Percentiles rank a stretch among this genome's conserved stretches.
phyloP scores from a whole-genome alignment of 1,284 basidiomycete genomes.

The Microbotryum intermedium region DNA sequence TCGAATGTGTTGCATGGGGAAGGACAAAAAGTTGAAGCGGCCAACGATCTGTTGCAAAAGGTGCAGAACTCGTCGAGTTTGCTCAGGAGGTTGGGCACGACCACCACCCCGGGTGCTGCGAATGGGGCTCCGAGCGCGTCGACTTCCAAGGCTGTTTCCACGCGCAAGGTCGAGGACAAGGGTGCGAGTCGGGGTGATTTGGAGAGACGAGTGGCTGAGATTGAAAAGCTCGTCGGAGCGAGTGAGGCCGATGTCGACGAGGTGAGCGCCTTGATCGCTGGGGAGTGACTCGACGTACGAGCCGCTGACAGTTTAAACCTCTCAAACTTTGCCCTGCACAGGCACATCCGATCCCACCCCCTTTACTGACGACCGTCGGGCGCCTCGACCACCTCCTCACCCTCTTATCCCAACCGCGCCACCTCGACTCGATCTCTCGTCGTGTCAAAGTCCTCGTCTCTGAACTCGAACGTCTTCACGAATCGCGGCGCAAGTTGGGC shows the following conservation, averaged over 20 bases:
- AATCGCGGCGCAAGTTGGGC: conserved; percentile 42
- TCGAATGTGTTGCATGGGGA: conserved; percentile 8
- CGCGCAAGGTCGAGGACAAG: neutral
- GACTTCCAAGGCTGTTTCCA: neutral
- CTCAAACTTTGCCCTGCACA: neutral
- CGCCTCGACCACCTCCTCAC: conserved; percentile 77
- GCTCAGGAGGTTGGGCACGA: conserved; percentile 5
- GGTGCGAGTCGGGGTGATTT: conserved; percentile 5
- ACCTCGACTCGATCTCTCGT: conserved; percentile 91
- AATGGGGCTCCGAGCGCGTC: neutral
- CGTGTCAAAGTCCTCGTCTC: conserved; percentile 85
- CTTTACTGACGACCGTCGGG: conserved; percentile 68
- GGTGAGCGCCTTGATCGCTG: conserved; percentile 33
- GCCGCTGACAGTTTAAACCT: conserved; percentile 26
- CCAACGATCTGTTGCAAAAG: neutral
- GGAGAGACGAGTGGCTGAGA: conserved; percentile 54
- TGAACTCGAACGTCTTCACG: conserved; percentile 78
- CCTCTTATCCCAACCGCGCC: conserved; percentile 85
- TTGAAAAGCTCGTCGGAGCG: conserved; percentile 66
- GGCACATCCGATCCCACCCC: conserved; percentile 51
- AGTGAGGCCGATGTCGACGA: conserved; percentile 34
- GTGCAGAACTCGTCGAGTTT: neutral
- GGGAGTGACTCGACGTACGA: neutral
- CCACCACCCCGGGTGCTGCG: too few relatives aligned
- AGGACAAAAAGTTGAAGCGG: conserved; percentile 8